phyloP scores from a whole-genome alignment of 805 yeast species.

The Monosporozyma servazzii region DNA sequence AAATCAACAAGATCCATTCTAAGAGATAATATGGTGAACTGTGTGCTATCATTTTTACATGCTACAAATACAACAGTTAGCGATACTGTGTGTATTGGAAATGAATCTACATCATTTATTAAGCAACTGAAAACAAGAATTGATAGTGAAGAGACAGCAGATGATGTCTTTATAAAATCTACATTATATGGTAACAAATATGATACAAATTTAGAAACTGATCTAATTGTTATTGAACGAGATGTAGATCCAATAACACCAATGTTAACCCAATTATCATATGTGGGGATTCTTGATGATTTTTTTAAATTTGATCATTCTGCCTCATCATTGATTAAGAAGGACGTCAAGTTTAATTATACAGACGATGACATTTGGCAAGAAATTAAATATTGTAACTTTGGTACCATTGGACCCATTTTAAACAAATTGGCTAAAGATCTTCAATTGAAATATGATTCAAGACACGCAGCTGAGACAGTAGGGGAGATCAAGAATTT shows the following conservation, averaged over 20 bases:
- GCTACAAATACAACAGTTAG: conserved; percentile 20
- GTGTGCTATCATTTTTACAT: conserved; percentile 15
- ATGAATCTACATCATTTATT: conserved; percentile 14
- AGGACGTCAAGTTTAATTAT: conserved; percentile 15
- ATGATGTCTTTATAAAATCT: conserved; percentile 18
- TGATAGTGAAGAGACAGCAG: conserved; percentile 7
- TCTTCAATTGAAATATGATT: conserved; percentile 60
- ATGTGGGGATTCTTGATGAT: conserved; percentile 76
- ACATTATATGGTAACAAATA: conserved; percentile 28
- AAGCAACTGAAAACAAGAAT: conserved; percentile 14
- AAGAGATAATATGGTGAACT: conserved; percentile 22
- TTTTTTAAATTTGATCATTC: conserved; percentile 43
- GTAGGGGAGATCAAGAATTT: conserved; percentile 60
- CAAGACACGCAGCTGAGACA: conserved; percentile 45
- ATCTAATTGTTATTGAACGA: conserved; percentile 72
- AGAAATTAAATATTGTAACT: conserved; percentile 55
- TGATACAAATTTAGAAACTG: conserved; percentile 46
- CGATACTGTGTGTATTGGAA: conserved; percentile 21
- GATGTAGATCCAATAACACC: conserved; percentile 66
- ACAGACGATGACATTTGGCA: conserved; percentile 26
- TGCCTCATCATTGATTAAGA: conserved; percentile 20
- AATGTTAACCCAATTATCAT: conserved; percentile 66
- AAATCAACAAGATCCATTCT: conserved; percentile 21
- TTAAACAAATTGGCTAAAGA: conserved; percentile 63
- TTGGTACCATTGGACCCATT: conserved; percentile 67